Base-by-base conservation (phyloP, 1,284 basidiomycete species). In the Sphaerobolus stellatus region DNA sequence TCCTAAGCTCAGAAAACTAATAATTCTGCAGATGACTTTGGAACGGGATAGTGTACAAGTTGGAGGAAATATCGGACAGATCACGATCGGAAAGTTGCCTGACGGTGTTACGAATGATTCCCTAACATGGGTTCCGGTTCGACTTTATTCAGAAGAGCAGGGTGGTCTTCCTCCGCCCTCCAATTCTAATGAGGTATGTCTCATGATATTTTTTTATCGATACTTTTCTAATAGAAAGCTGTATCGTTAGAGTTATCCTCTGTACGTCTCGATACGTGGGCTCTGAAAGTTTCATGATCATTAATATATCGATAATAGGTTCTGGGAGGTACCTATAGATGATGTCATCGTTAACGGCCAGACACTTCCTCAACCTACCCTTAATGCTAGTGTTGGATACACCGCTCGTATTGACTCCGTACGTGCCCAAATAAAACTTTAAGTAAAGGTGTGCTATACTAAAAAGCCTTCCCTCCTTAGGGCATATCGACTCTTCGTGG, bases 281-380 rank as follows among this genome's bases (percentile, higher is more conserved):
- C n/a, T 43, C 25, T 8, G 18, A 7, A 18, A n/a, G 18, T 29
- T 18, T 27, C 28, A 9, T 5, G 9, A 6, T 5, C 45, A 13
- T 13, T 13, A 27, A 24, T 25, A 6, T n/a, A 25, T 24, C 27
- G 6, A 6, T 25, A n/a, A 36, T 25, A 78, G 81, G 22, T 76
- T 79, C 6, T 84, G 82, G 83, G 83, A 84, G 61, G 68, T 84
- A 5, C 74, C 75, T 24, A 62, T 86, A n/a, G 80, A 82, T 54
- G 79, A 72, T 43, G 79, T 84, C 8, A 82, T 72, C 64, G 71
- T 86, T 16, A 79, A 84, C 58, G 82, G 80, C 5, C 61, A 74
- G 60, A 65, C 66, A 55, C 67, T 86, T 4, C 71, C 80, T 4
- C 65, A 68, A 16, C 33, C 34, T 18, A 5, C 49, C 11, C 16